Evolutionary conservation across 75 land plant genomes (phyloP), one percentile per base, ranked within the genome.

Genomic region (Pinus tabuliformis): DNA sequence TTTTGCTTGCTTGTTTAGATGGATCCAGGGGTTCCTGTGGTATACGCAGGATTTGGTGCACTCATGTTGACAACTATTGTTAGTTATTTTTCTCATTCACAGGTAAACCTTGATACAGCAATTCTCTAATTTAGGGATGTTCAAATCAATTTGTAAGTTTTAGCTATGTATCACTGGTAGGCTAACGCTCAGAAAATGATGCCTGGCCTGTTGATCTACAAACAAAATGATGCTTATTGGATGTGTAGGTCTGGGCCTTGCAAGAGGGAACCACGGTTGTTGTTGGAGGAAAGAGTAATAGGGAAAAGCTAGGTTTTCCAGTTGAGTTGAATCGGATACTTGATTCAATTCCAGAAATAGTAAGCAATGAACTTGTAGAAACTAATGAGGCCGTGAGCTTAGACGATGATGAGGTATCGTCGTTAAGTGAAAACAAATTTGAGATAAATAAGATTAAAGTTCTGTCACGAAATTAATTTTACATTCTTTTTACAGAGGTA

Each of bases 21-120:
- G 81, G 99, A 97, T 77, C 99, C 99, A 61, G 98, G 97, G 0
- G 99, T 97, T 62, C 98, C 99, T 2, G 77, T 94, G 66, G 99
- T 97, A 14, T 97, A 97, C 88, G 98, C 98, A 73, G 99, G 99
- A 57, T 97, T 97, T 89, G 99, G 95, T 68, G 91, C 93, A 39
- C 83, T 97, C 15, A 97, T 97, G 99, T 88, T 97, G 58, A 97
- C 99, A 59, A 94, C 95, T 28, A 83, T 86, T 86, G 83, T 97
- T 54, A 97, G 99, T 73, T 94, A 78, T 75, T 82, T 97, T 54
- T 97, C 98, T 58, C 99, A 97, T 75, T 75, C 95, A 36, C 99
- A 97, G 93, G 98, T 91, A 68, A 62, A 1, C 57, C 56, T 70
- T 28, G 57, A 21, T 54, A 42, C 7, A 58, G 21, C 22, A 16